Conservation (phyloP, 192 early-diverging fungal genomes). For the Backusella morwellensis region DNA sequence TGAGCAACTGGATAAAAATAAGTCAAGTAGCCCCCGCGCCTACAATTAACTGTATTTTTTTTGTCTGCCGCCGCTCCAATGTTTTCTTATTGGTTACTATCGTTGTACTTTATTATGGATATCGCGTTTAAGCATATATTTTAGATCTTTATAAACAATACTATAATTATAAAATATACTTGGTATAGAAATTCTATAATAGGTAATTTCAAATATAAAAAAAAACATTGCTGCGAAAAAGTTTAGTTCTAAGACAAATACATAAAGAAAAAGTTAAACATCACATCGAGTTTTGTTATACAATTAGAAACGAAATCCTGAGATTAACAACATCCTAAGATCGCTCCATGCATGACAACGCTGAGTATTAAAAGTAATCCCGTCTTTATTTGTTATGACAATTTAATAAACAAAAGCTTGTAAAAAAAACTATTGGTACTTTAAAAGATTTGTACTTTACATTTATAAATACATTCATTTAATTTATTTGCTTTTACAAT, state of each 20-base stretch:
- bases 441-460: neutral
- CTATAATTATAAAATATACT: neutral
- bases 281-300: neutral
- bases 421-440: neutral
- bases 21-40: neutral
- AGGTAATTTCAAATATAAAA: neutral
- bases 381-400: neutral
- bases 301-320: neutral
- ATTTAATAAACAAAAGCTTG: neutral
- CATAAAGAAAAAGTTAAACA: neutral
- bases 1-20: neutral
- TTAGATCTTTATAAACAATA: neutral
- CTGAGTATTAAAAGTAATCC: neutral
- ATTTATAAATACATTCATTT: neutral
- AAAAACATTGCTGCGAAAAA: neutral
- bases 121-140: neutral
- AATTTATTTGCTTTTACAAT: neutral
- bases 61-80: neutral
- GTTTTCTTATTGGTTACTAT: neutral
- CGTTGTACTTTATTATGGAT: neutral
- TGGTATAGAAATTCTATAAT: neutral
- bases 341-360: neutral
- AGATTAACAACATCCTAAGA: neutral
- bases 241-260: neutral
- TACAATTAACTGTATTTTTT: neutral